These are phyloP conservation scores for Chenopodium quinoa DNA, from an alignment of 148 eudicot genomes.

Conservation along the genomic window DNA sequence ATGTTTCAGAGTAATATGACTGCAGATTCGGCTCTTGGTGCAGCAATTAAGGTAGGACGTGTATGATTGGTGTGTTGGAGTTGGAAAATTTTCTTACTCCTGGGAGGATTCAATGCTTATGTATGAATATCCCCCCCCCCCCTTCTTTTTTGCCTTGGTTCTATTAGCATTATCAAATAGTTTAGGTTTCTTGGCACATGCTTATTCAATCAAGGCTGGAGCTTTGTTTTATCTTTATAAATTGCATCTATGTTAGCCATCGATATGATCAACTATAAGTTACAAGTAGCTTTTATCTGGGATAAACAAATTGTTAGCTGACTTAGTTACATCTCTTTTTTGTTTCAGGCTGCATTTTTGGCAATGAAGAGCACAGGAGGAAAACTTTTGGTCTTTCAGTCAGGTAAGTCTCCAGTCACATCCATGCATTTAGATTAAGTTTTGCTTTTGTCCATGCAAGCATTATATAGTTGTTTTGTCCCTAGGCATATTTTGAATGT, in stretches of 20 bases:
- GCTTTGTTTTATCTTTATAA: neutral
- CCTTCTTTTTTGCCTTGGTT: neutral
- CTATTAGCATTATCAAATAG: neutral
- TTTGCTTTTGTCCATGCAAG: neutral
- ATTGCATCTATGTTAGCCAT: neutral
- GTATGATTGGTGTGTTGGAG: neutral
- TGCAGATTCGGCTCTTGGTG: slow-evolving; percentile 95
- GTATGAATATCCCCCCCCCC: neutral
- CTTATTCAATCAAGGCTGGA: neutral
- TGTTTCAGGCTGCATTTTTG: slow-evolving; percentile 82
- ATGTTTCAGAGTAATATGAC: slow-evolving; percentile 84
- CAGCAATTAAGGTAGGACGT: slow-evolving; percentile 74
- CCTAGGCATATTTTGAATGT: neutral
- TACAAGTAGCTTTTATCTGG: neutral
- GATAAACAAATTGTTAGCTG: neutral
- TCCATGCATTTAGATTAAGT: neutral
- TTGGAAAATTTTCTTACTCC: neutral
- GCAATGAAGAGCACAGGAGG: slow-evolving; percentile 96
- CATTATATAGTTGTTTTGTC: neutral
- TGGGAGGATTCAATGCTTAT: neutral
- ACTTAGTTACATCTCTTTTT: slow-evolving; percentile 16
- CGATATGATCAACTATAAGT: neutral
- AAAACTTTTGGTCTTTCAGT: slow-evolving; percentile 89
- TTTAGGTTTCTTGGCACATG: neutral
- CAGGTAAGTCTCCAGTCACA: slow-evolving; percentile 49